Conservation (phyloP, 768 basidiomycete species). For the Arthromyces matolae region DNA sequence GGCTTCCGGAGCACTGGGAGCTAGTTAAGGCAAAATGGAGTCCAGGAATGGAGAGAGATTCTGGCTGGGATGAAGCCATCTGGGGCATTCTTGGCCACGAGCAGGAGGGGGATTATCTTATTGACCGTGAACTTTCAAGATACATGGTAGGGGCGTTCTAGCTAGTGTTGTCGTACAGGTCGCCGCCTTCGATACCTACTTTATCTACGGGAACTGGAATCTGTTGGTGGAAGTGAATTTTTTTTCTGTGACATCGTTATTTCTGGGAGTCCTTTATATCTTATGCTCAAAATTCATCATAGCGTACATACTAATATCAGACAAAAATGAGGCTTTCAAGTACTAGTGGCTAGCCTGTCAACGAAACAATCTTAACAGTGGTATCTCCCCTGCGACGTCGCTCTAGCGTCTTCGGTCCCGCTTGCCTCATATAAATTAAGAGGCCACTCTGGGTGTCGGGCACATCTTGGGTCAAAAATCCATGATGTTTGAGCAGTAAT, state of each 20-base stretch:
- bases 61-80: constrained; percentile 9
- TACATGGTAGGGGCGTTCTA: constrained; percentile 10
- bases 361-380: background rate
- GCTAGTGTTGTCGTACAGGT: background rate
- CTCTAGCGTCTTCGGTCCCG: constrained; percentile 2
- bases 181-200: too few relatives aligned
- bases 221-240: too few relatives aligned
- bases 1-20: constrained; percentile 34
- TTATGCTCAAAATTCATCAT: too few relatives aligned
- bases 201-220: too few relatives aligned
- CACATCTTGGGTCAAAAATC: background rate
- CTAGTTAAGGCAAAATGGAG: constrained; percentile 10
- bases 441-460: background rate
- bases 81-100: constrained; percentile 6
- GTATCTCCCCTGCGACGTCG: background rate
- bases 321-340: too few relatives aligned
- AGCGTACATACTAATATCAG: too few relatives aligned
- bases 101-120: constrained; percentile 6
- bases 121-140: constrained; percentile 5
- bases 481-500: background rate
- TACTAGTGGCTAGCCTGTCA: background rate
- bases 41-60: constrained; percentile 3
- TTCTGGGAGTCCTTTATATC: too few relatives aligned
- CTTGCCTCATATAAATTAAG: background rate
- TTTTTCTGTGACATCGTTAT: too few relatives aligned